Percentiles rank a stretch among this genome's conserved stretches.
Conservation (phyloP, 805 yeast species). For the Suhomyces faveliae region DNA sequence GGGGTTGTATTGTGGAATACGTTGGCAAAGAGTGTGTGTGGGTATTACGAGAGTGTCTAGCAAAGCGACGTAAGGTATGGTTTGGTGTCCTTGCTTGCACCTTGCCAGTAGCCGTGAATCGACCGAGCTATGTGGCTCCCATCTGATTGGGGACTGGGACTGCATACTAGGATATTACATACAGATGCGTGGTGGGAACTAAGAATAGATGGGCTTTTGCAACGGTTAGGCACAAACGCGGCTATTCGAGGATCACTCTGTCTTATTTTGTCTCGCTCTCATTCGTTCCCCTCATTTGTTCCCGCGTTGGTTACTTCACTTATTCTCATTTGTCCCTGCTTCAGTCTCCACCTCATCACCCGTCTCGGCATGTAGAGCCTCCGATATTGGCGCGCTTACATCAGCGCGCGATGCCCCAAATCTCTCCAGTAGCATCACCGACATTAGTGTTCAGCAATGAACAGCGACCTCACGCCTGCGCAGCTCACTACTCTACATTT, state of each 20-base stretch:
- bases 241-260: background rate
- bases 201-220: background rate
- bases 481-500: slow-evolving; percentile 27
- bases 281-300: background rate
- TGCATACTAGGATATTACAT: too few relatives aligned
- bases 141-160: background rate
- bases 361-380: background rate
- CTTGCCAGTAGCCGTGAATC: too few relatives aligned
- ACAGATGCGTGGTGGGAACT: background rate
- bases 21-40: background rate
- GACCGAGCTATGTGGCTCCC: too few relatives aligned
- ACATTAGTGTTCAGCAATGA: background rate
- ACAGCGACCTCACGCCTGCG: slow-evolving; percentile 2
- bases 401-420: slow-evolving; percentile 1
- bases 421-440: background rate
- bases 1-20: background rate
- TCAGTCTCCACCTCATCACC: background rate
- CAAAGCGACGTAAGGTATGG: too few relatives aligned
- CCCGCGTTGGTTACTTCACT: too few relatives aligned
- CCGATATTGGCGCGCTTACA: background rate
- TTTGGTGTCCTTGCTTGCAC: too few relatives aligned
- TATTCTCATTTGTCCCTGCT: too few relatives aligned
- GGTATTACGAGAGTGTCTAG: too few relatives aligned
- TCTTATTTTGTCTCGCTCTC: background rate
- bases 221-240: too few relatives aligned